These are phyloP conservation scores for Myrica gale DNA, from an alignment of 306 rosid species.

Conservation along the genomic window DNA sequence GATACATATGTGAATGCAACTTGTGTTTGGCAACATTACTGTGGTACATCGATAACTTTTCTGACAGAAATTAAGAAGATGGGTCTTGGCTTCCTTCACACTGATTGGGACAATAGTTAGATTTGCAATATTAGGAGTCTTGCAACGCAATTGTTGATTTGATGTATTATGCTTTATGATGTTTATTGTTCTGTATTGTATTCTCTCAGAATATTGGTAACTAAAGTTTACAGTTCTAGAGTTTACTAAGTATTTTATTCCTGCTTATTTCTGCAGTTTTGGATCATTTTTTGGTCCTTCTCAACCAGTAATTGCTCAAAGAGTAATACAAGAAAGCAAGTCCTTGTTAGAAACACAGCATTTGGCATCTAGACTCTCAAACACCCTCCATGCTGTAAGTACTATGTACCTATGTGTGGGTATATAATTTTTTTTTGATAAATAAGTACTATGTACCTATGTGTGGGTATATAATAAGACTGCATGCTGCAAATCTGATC, in stretches of 20 bases:
- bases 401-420: conserved; percentile 11
- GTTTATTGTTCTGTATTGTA: not conserved
- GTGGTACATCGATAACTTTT: not conserved
- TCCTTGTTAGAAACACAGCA: conserved; percentile 72
- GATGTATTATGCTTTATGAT: not conserved
- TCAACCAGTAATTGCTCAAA: conserved; percentile 71
- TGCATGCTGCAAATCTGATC: conserved; percentile 3
- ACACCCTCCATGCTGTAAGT: conserved; percentile 51
- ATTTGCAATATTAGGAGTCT: not conserved
- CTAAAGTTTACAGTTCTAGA: conserved; percentile 17
- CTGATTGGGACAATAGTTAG: not conserved
- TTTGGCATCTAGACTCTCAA: conserved; percentile 51
- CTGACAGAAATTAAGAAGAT: not conserved
- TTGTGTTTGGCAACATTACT: not conserved
- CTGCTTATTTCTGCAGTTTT: conserved; percentile 53
- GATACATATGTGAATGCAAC: not conserved
- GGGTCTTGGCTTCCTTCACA: not conserved
- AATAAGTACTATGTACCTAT: conserved; percentile 35
- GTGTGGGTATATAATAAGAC: conserved; percentile 5
- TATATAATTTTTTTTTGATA: too few species aligned
- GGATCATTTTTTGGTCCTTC: conserved; percentile 94
- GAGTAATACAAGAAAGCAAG: conserved; percentile 96
- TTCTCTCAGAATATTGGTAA: not conserved
- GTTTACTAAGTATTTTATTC: conserved; percentile 25
- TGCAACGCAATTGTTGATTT: not conserved